phyloP scores from a whole-genome alignment of 164 flowering plant species.

The Magnolia officinalis region DNA sequence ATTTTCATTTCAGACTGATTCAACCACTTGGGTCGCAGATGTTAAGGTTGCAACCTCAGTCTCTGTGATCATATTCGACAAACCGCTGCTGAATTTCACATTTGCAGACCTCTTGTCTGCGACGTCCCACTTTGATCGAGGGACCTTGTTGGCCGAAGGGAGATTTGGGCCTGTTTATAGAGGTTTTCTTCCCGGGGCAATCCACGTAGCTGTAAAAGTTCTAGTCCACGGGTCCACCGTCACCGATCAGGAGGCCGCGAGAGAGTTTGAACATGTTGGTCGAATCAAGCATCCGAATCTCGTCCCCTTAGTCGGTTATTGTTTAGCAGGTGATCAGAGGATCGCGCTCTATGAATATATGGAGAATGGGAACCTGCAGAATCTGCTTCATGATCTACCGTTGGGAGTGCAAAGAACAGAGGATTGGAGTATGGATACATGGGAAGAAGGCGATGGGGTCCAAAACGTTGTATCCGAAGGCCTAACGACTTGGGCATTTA shows the following conservation, averaged over 20 bases:
- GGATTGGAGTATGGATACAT: slow-evolving; percentile 83
- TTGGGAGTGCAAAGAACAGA: slow-evolving; percentile 54
- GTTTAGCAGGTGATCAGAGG: slow-evolving; percentile 84
- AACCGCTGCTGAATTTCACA: slow-evolving; percentile 76
- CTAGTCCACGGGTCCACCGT: slow-evolving; percentile 71
- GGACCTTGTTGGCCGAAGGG: slow-evolving; percentile 78
- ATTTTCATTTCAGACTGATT: slow-evolving; percentile 86
- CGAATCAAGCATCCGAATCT: slow-evolving; percentile 85
- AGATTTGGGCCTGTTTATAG: slow-evolving; percentile 85
- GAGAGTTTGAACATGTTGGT: slow-evolving; percentile 69
- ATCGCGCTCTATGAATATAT: slow-evolving; percentile 83
- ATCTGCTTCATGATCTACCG: slow-evolving; percentile 76
- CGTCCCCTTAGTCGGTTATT: slow-evolving; percentile 79
- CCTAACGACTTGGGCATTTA: slow-evolving; percentile 62
- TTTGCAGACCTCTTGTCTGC: slow-evolving; percentile 85
- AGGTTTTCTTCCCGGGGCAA: slow-evolving; percentile 77
- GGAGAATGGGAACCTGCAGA: slow-evolving; percentile 87
- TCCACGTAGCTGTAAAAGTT: slow-evolving; percentile 90
- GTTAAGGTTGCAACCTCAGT: slow-evolving; percentile 76
- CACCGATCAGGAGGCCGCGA: slow-evolving; percentile 77
- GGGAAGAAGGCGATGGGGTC: slow-evolving; percentile 63
- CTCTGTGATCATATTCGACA: slow-evolving; percentile 76
- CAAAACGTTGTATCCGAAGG: slow-evolving; percentile 39
- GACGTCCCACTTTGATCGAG: slow-evolving; percentile 79
- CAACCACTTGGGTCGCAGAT: slow-evolving; percentile 88